These are phyloP conservation scores for Papiliotrema fonsecae DNA, from an alignment of 1,284 basidiomycete genomes.

Conservation along the genomic window DNA sequence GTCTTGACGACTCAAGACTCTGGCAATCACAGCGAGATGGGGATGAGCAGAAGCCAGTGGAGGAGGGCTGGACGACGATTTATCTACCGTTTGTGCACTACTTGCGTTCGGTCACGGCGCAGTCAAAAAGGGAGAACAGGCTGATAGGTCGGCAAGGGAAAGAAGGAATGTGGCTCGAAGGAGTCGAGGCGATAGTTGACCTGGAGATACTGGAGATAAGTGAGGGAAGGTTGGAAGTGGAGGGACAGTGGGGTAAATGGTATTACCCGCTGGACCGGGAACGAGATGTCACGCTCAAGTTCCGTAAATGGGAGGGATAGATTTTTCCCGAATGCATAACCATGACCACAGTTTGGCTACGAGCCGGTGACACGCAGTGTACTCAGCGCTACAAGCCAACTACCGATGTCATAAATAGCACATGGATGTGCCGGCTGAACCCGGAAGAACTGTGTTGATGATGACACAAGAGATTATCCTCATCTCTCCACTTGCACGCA, in stretches of 20 bases:
- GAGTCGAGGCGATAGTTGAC: constrained; percentile 17
- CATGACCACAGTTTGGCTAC: neutral
- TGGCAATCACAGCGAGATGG: constrained; percentile 15
- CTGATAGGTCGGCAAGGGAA: neutral
- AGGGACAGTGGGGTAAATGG: constrained; percentile 23
- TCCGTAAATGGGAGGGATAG: constrained; percentile 11
- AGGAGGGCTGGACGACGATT: constrained; percentile 52
- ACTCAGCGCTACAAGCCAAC: neutral
- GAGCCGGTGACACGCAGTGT: neutral
- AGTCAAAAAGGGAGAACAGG: neutral
- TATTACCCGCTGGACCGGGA: constrained; percentile 11
- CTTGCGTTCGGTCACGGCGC: constrained; percentile 5
- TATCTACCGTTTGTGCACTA: constrained; percentile 83
- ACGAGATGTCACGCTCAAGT: constrained; percentile 5
- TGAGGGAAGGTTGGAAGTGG: constrained; percentile 14
- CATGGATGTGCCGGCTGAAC: too few relatives aligned
- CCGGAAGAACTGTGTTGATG: too few relatives aligned
- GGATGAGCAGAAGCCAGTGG: constrained; percentile 61
- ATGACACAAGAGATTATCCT: too few relatives aligned
- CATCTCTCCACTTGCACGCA: neutral
- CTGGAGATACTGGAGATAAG: constrained; percentile 18
- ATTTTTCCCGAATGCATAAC: too few relatives aligned
- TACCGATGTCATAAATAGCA: neutral
- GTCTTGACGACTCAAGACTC: neutral
- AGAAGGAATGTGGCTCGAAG: constrained; percentile 16